Evolutionary conservation across 352 stramenopile species (phyloP).

Genomic region (Globisporangium solare): DNA sequence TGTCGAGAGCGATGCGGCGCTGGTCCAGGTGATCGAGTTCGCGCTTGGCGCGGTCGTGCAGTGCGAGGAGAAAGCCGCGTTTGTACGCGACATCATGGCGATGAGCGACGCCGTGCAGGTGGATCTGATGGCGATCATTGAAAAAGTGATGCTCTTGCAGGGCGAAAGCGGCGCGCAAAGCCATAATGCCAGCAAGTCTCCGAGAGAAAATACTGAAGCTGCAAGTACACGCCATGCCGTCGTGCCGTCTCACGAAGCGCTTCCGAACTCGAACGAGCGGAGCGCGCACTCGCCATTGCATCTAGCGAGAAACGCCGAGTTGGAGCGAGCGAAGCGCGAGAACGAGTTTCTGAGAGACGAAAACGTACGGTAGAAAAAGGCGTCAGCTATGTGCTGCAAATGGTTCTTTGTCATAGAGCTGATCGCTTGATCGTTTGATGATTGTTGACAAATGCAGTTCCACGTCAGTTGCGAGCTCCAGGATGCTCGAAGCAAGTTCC

Average conservation of each 20-base stretch:
- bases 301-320: constrained; percentile 40
- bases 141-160: constrained; percentile 33
- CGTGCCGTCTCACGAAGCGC: too few species aligned
- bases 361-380: constrained; percentile 29
- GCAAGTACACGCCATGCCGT: neutral
- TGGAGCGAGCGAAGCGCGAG: constrained; percentile 41
- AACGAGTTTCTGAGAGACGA: constrained; percentile 63
- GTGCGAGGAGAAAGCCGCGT: constrained; percentile 43
- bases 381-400: too few species aligned
- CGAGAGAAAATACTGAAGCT: neutral
- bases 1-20: constrained; percentile 1
- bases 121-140: constrained; percentile 64
- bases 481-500: constrained; percentile 16
- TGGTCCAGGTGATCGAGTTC: constrained; percentile 33
- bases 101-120: constrained; percentile 57
- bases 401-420: neutral
- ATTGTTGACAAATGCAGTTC: constrained; percentile 19
- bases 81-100: constrained; percentile 62
- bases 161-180: neutral
- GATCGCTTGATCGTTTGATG: neutral
- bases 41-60: constrained; percentile 51
- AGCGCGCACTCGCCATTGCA: constrained; percentile 25
- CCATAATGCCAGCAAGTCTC: neutral
- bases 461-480: constrained; percentile 33
- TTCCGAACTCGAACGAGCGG: neutral